Conservation (phyloP, 805 yeast genomes). For the Cyberlindnera japonica region DNA sequence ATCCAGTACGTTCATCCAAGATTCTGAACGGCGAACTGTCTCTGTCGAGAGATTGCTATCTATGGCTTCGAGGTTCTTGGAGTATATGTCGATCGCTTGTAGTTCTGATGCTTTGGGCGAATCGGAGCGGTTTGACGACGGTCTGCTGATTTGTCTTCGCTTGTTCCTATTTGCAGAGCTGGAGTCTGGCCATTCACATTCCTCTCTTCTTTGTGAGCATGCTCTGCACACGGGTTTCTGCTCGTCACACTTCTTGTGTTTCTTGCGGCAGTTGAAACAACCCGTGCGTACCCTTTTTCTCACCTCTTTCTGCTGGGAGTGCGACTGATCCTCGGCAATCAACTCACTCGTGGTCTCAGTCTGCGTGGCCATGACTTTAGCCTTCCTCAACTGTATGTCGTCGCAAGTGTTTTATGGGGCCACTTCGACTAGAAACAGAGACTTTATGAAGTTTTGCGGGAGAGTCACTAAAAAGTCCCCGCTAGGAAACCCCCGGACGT, state of each 20-base stretch:
- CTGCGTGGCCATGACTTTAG: not conserved
- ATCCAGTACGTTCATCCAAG: slow-evolving; percentile 5
- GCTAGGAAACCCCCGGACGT: too few species aligned
- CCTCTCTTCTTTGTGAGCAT: slow-evolving; percentile 5
- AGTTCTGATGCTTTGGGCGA: slow-evolving; percentile 5
- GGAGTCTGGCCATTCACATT: slow-evolving; percentile 16
- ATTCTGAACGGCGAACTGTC: not conserved
- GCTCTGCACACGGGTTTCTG: slow-evolving; percentile 31
- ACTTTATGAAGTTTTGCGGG: too few species aligned
- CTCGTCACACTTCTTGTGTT: slow-evolving; percentile 66
- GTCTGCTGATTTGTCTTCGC: not conserved
- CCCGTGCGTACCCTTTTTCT: slow-evolving; percentile 44
- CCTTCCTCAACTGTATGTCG: too few species aligned
- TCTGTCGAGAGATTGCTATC: slow-evolving; percentile 11
- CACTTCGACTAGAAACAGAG: too few species aligned
- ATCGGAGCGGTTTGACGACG: slow-evolving; percentile 2
- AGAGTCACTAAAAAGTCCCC: too few species aligned
- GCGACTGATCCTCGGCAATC: too few species aligned
- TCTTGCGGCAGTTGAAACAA: slow-evolving; percentile 57
- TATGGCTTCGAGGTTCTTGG: slow-evolving; percentile 16
- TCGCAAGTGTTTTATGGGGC: too few species aligned
- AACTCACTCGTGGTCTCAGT: not conserved
- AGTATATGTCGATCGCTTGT: slow-evolving; percentile 13
- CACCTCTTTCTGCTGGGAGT: slow-evolving; percentile 3
- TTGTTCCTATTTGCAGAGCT: slow-evolving; percentile 6